phyloP scores from a whole-genome alignment of 441 rosid species.

The Flueggea neowawraea region DNA sequence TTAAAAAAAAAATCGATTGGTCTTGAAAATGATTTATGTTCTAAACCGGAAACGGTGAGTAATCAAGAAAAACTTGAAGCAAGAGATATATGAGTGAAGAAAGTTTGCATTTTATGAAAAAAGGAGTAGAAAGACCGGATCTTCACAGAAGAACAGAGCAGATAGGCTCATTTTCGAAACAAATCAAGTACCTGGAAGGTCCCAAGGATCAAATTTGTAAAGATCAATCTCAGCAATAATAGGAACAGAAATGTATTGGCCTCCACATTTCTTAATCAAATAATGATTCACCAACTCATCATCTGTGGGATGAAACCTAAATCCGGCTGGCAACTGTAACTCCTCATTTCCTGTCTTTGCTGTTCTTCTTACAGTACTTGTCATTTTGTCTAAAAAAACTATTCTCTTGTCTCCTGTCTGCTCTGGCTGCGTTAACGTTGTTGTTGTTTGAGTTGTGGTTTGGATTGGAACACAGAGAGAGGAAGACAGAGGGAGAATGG shows the following conservation, averaged over 20 bases:
- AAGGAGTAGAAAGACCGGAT: too few relatives aligned
- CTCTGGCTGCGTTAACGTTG: background rate
- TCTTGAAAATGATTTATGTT: too few relatives aligned
- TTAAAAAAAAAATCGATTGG: too few relatives aligned
- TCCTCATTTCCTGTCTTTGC: slow-evolving; percentile 29
- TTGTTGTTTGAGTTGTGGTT: slow-evolving; percentile 4
- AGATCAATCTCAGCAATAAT: slow-evolving; percentile 91
- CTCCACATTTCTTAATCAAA: slow-evolving; percentile 63
- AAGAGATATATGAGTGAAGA: too few relatives aligned
- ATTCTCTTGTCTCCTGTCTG: background rate
- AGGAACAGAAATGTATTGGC: slow-evolving; percentile 58
- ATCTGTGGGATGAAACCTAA: slow-evolving; percentile 94
- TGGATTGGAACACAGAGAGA: too few relatives aligned
- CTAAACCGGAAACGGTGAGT: too few relatives aligned
- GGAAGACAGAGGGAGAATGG: background rate
- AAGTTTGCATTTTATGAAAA: too few relatives aligned
- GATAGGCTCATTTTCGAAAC: too few relatives aligned
- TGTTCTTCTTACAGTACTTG: background rate
- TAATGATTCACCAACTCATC: slow-evolving; percentile 91
- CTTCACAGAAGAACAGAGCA: too few relatives aligned
- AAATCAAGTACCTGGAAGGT: slow-evolving; percentile 70
- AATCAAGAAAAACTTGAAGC: too few relatives aligned
- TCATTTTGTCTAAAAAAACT: background rate
- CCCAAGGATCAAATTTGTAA: slow-evolving; percentile 92
- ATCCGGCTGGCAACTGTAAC: slow-evolving; percentile 76